Evolutionary conservation across 176 grass and related monocot genomes (phyloP), one percentile per base, ranked within the genome.

Genomic region (Hyparrhenia diplandra): DNA sequence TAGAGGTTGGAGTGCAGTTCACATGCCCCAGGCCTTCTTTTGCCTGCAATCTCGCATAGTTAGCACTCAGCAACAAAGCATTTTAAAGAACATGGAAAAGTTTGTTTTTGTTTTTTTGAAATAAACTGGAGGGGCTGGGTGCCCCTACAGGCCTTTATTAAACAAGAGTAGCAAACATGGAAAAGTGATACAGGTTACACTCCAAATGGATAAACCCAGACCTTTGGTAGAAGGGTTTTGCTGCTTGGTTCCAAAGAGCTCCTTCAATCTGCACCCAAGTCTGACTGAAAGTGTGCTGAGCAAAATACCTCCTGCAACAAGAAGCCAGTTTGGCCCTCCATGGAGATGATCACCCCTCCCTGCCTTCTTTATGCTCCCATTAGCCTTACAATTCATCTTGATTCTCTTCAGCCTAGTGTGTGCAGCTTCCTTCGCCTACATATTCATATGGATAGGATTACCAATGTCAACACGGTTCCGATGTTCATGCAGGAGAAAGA

Each of bases 211-310:
- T 67, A 39, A 75, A 63, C 58, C n/a, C 40, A 78, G 41, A 94
- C 95, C 95, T 89, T 90, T 91, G 36, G 77, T 60, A 28, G 43
- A 40, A 47, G n/a, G 82, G 35, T 73, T 83, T 75, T 89, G 86
- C 5, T 74, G 84, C 47, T 92, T 98, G n/a, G 13, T 84, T 67
- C 84, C 75, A 69, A 94, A 89, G 66, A 81, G 49, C 13, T 94
- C 86, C 86, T 89, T 98, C 68, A 98, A 47, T 37, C 89, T 90
- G 88, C 82, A 88, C 64, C 90, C 95, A 71, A 98, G 71, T 62
- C 82, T 90, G 34, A 94, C 62, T 65, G 95, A 92, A 80, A 98
- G 84, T 4, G 88, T 94, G 77, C 95, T 98, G 2, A 98, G 75
- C 36, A 98, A 84, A 73, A 89, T 72, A 63, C 86, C 90, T 65